These are phyloP conservation scores for Sugiyamaella floridensis DNA, from an alignment of 805 yeast species.

Conservation along the genomic window DNA sequence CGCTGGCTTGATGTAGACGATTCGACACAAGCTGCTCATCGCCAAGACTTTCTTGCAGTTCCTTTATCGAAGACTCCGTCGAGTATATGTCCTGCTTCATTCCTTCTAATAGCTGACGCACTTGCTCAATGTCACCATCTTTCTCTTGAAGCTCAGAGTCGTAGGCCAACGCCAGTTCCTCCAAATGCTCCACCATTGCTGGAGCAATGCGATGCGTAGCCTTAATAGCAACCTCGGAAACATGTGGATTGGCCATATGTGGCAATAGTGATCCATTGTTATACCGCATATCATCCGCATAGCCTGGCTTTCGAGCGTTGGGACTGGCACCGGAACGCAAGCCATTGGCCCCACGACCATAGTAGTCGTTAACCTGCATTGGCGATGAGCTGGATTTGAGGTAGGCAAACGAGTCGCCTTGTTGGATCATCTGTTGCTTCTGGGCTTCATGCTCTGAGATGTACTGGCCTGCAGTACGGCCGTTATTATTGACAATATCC, in stretches of 20 bases:
- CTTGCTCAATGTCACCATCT: conserved; percentile 47
- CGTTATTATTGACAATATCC: conserved; percentile 36
- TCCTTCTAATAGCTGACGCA: conserved; percentile 36
- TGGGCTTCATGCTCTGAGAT: conserved; percentile 28
- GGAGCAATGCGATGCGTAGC: conserved; percentile 42
- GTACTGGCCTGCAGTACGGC: conserved; percentile 35
- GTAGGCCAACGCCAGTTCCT: conserved; percentile 41
- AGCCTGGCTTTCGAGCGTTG: background rate
- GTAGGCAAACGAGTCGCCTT: conserved; percentile 10
- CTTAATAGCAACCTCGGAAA: conserved; percentile 48
- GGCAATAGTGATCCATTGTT: conserved; percentile 5
- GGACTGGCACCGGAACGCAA: background rate
- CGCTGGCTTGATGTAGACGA: conserved; percentile 22
- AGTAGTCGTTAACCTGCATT: conserved; percentile 8
- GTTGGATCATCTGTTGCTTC: conserved; percentile 15
- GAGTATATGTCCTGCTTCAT: conserved; percentile 37
- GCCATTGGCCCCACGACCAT: background rate
- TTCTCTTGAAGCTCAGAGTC: conserved; percentile 49
- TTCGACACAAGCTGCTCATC: conserved; percentile 22
- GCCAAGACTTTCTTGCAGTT: conserved; percentile 26
- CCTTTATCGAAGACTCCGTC: conserved; percentile 30
- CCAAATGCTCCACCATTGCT: conserved; percentile 28
- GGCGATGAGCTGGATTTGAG: conserved; percentile 21
- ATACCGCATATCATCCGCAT: background rate
- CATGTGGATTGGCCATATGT: conserved; percentile 32